Evolutionary conservation across 345 rosid genomes (phyloP), one percentile per base, ranked within the genome.

Genomic region (Lepidium africanum): DNA sequence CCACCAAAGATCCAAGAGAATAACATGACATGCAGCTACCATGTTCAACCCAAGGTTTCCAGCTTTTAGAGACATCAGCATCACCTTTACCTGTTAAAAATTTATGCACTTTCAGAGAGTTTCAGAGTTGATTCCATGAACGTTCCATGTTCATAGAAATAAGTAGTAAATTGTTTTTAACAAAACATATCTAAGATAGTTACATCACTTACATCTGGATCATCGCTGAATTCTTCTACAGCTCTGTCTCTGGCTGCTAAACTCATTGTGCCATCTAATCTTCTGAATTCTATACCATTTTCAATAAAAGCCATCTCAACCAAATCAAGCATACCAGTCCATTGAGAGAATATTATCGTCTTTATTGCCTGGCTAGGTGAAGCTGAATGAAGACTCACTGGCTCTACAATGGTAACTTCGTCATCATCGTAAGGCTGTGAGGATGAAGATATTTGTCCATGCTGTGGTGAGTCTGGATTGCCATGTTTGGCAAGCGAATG

Each of bases 1-100:
- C 99, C 96, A 93, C 97, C 97, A 93, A 36, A 88, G 92, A 75
- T 90, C 99, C 77, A 90, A 70, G 71, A 90, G 89, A 73, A 93
- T 84, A 67, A 93, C 97, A 77, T 91, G 95, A 65, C 89, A 86
- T 21, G 98, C 98, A 71, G 97, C 90, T 53, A 88, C 94, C 97
- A 93, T 90, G 69, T 90, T 93, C 78, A 88, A 77, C 63, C 99
- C 97, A 40, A 91, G 88, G 65, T 93, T 93, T 79, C 98, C 97
- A 5, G 97, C 97, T 82, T 93, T 93, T 30, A 90, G 75, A 2
- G 97, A 90, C 97, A 93, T 90, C 68, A 93, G 76, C 96, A 90
- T 93, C 48, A 88, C 97, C 52, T 38, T 16, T 37, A 74, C 63
- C 99, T 94, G 90, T 70, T 70, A n/a, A 17, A 25, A 45, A 49